Percentiles rank a stretch among this genome's conserved stretches.
These are phyloP conservation scores for Spiromastix sp. DNA, from an alignment of 2,329 filamentous ascomycete species.

Conservation along the genomic window DNA sequence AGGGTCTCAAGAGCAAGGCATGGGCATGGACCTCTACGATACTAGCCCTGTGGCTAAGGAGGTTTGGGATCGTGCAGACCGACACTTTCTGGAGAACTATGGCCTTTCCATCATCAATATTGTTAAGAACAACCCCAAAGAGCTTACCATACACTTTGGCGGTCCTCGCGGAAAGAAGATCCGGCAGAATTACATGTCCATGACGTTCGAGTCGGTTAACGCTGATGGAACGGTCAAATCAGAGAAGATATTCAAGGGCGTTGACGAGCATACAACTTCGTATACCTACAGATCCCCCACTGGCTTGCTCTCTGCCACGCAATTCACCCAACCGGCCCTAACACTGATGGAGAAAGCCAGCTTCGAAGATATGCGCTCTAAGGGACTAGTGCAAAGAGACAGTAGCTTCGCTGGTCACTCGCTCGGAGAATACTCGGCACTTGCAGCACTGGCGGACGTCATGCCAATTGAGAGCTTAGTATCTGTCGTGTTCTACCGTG, in stretches of 20 bases:
- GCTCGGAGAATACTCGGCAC: slow-evolving; percentile 92
- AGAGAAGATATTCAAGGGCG: slow-evolving; percentile 99
- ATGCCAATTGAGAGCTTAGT: slow-evolving; percentile 99
- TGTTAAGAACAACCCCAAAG: slow-evolving; percentile 98
- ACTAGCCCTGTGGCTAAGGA: slow-evolving; percentile 91
- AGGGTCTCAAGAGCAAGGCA: slow-evolving; percentile 96
- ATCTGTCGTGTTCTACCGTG: slow-evolving; percentile 97
- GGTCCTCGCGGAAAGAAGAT: slow-evolving; percentile 94
- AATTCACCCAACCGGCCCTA: slow-evolving; percentile 95
- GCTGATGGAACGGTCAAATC: slow-evolving; percentile 90
- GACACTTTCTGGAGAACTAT: slow-evolving; percentile 97
- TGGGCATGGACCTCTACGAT: slow-evolving; percentile 98
- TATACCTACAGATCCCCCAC: slow-evolving; percentile 97
- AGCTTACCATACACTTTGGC: slow-evolving; percentile 96
- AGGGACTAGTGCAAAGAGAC: slow-evolving; percentile 89
- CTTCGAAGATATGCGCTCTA: slow-evolving; percentile 97
- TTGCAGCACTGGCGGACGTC: slow-evolving; percentile 91
- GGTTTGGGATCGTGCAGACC: slow-evolving; percentile 96
- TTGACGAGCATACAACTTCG: slow-evolving; percentile 80
- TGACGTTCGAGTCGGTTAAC: slow-evolving; percentile 98
- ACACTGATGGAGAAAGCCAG: slow-evolving; percentile 99
- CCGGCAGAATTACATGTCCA: slow-evolving; percentile 97
- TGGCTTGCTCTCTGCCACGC: slow-evolving; percentile 87
- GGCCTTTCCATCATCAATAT: slow-evolving; percentile 98
- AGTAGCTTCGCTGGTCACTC: slow-evolving; percentile 98